These are phyloP conservation scores for Astrothelium macrocarpum DNA, from an alignment of 495 filamentous ascomycete genomes.

Conservation along the genomic window DNA sequence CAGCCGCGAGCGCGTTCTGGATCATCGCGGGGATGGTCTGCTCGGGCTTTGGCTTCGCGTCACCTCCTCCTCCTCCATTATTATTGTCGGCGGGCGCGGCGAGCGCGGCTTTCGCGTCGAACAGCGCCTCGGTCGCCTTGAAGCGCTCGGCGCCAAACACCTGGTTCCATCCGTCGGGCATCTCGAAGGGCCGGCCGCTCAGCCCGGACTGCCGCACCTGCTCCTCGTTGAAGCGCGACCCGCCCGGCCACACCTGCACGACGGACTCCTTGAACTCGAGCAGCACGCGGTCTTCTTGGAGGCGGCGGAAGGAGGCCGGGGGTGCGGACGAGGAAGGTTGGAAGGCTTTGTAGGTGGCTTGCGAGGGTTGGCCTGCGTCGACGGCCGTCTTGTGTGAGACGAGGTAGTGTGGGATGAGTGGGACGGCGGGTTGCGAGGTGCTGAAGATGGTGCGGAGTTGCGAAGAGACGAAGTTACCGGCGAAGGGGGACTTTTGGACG, in stretches of 20 bases:
- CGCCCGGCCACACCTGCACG: constrained; percentile 85
- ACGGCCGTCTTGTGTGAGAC: constrained; percentile 77
- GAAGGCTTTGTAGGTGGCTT: constrained; percentile 62
- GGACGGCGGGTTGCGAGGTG: constrained; percentile 63
- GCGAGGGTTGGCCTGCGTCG: constrained; percentile 73
- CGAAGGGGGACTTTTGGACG: constrained; percentile 70
- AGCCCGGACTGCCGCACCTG: constrained; percentile 41
- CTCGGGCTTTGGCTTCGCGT: constrained; percentile 46
- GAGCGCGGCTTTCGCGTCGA: constrained; percentile 65
- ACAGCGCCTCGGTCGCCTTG: constrained; percentile 75
- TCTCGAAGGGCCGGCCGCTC: constrained; percentile 81
- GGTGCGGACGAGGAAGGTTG: constrained; percentile 52
- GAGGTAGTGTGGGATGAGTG: constrained; percentile 77
- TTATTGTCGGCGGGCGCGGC: constrained; percentile 1
- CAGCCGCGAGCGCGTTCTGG: constrained; percentile 59
- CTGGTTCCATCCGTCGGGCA: constrained; percentile 91
- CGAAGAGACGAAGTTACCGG: constrained; percentile 78
- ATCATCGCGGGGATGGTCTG: constrained; percentile 75
- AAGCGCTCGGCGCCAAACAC: constrained; percentile 83
- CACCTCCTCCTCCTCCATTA: too few relatives aligned
- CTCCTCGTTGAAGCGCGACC: constrained; percentile 66
- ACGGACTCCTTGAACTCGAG: constrained; percentile 97
- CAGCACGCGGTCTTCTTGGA: constrained; percentile 86
- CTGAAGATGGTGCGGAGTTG: constrained; percentile 78
- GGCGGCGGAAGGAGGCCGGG: constrained; percentile 59